These are phyloP conservation scores for Ophiostoma triangulosporum DNA, from an alignment of 2,329 filamentous ascomycete genomes.

Conservation along the genomic window DNA sequence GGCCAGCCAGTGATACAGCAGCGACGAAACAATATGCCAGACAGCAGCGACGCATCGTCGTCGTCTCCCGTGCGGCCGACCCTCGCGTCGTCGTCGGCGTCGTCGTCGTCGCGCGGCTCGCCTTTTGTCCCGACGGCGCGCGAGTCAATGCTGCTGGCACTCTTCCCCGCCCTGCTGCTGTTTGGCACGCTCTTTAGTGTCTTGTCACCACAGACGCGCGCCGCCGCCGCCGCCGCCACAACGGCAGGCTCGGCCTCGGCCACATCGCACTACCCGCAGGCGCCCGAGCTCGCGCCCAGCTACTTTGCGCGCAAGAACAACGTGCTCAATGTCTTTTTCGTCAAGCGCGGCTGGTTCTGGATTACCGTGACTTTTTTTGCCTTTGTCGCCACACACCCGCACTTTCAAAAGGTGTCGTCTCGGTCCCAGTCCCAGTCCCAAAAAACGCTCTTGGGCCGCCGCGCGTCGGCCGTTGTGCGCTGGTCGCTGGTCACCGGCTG, in stretches of 20 bases:
- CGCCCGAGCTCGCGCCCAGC: slow-evolving; percentile 43
- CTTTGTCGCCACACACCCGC: slow-evolving; percentile 57
- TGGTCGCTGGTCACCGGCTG: slow-evolving; percentile 60
- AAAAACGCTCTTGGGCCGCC: slow-evolving; percentile 13
- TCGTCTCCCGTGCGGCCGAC: neutral
- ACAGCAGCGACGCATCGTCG: neutral
- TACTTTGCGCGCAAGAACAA: slow-evolving; percentile 96
- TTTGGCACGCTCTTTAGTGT: slow-evolving; percentile 71
- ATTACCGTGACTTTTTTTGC: slow-evolving; percentile 59
- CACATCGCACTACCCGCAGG: slow-evolving; percentile 22
- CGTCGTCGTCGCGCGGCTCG: slow-evolving; percentile 1
- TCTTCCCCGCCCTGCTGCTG: slow-evolving; percentile 67
- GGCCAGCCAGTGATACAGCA: neutral
- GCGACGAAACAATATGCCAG: neutral
- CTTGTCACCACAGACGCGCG: slow-evolving; percentile 58
- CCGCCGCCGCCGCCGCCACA: slow-evolving; percentile 46
- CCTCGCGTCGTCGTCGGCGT: no score
- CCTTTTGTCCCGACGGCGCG: slow-evolving; percentile 52
- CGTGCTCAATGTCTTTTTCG: slow-evolving; percentile 82
- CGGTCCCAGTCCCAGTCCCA: no score
- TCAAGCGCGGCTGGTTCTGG: slow-evolving; percentile 94
- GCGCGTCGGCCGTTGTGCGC: slow-evolving; percentile 43
- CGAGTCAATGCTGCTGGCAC: slow-evolving; percentile 48
- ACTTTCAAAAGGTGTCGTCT: slow-evolving; percentile 19
- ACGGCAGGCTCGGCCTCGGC: slow-evolving; percentile 12